A percentile compares a stretch with the other conserved stretches of the same genome.
Conservation (phyloP, 1,284 basidiomycete species). For the Cryptococcus floricola region DNA sequence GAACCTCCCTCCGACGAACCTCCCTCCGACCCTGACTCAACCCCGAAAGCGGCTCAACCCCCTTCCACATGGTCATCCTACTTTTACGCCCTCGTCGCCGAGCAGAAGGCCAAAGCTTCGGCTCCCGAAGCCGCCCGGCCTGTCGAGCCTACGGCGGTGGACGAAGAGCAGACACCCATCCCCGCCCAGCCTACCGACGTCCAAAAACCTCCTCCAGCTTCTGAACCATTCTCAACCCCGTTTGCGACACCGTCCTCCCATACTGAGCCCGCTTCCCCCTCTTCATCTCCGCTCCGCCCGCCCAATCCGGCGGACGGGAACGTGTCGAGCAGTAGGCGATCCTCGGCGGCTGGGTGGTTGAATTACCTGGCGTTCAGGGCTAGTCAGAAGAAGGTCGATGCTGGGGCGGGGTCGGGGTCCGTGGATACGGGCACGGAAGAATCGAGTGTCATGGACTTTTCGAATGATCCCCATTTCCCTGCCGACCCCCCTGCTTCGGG, state of each 20-base stretch:
- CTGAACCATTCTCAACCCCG: neutral
- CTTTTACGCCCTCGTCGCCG: slow-evolving; percentile 24
- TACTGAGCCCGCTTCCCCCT: neutral
- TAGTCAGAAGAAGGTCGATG: slow-evolving; percentile 35
- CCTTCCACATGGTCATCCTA: slow-evolving; percentile 24
- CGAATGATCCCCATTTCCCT: slow-evolving; percentile 42
- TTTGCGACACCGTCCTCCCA: neutral
- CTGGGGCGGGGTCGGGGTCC: slow-evolving; percentile 6
- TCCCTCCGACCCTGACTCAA: neutral
- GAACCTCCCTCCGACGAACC: neutral
- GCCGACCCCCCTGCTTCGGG: neutral
- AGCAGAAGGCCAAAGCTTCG: neutral
- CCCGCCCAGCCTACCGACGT: slow-evolving; percentile 1
- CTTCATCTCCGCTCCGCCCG: neutral
- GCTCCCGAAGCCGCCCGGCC: neutral
- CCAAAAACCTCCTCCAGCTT: neutral
- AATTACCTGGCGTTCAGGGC: slow-evolving; percentile 42
- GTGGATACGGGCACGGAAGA: slow-evolving; percentile 11
- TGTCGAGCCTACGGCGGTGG: slow-evolving; percentile 10
- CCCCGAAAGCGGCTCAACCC: neutral
- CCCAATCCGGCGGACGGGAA: neutral
- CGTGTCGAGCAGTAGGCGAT: slow-evolving; percentile 1
- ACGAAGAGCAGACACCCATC: slow-evolving; percentile 16
- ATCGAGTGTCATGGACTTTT: slow-evolving; percentile 45
- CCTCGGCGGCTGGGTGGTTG: slow-evolving; percentile 38